Evolutionary conservation across 495 filamentous ascomycete genomes (phyloP).

Genomic region (Talaromyces wortmannii): DNA sequence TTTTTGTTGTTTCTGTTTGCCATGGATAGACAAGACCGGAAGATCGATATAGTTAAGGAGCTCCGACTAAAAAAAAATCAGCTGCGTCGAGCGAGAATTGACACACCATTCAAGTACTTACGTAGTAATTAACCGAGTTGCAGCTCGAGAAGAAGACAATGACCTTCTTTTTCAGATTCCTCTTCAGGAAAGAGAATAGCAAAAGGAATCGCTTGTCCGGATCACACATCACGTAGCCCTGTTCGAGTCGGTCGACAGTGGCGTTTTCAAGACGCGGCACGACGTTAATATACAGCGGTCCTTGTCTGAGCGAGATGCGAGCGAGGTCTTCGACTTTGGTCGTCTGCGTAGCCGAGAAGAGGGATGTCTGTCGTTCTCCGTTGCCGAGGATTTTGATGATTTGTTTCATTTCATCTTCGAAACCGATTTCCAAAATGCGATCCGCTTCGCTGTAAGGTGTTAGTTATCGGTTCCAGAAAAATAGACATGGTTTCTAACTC

Average conservation of each 20-base stretch:
- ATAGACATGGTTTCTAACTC: constrained; percentile 54
- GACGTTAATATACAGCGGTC: constrained; percentile 94
- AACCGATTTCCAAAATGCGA: constrained; percentile 91
- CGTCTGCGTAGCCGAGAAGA: constrained; percentile 96
- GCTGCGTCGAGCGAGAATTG: no score
- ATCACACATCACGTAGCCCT: constrained; percentile 91
- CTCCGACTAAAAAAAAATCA: constrained; percentile 39
- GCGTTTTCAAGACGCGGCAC: constrained; percentile 70
- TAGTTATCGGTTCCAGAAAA: not conserved
- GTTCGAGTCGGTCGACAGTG: constrained; percentile 88
- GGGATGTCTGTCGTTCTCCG: constrained; percentile 87
- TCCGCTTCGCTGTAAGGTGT: constrained; percentile 65
- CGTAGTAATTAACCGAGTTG: constrained; percentile 89
- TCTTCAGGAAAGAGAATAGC: constrained; percentile 93
- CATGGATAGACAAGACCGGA: constrained; percentile 57
- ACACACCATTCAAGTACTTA: not conserved
- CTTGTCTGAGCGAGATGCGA: constrained; percentile 83
- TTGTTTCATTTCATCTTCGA: constrained; percentile 97
- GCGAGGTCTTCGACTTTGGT: constrained; percentile 98
- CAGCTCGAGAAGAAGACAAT: constrained; percentile 97
- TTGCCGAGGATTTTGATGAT: constrained; percentile 93
- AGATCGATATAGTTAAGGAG: constrained; percentile 95
- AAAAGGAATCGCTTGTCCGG: constrained; percentile 90
- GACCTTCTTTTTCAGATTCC: constrained; percentile 86
- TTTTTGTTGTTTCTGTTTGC: constrained; percentile 96